Conservation (phyloP, 2,329 filamentous ascomycete species). For the Aspergillus candidus region DNA sequence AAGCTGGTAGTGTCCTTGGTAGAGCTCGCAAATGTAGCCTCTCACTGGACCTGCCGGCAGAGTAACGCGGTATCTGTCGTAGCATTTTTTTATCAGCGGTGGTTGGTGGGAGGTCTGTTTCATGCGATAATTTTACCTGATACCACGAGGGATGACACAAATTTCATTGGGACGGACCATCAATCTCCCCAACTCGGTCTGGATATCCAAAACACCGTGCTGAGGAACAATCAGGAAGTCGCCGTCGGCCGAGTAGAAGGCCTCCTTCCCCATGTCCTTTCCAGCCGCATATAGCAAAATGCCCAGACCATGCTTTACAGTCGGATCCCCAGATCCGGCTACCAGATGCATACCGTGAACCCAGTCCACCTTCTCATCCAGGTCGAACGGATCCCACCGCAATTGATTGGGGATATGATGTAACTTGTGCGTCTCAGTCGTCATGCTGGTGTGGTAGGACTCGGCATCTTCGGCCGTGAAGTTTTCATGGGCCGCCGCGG, state of each 20-base stretch:
- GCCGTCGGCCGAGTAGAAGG: slow-evolving; percentile 80
- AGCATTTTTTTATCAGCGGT: no score
- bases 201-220: slow-evolving; percentile 66
- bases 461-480: slow-evolving; percentile 42
- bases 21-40: slow-evolving; percentile 71
- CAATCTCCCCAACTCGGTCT: slow-evolving; percentile 68
- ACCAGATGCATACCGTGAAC: slow-evolving; percentile 64
- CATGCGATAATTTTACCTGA: slow-evolving; percentile 41
- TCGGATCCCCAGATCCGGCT: slow-evolving; percentile 72
- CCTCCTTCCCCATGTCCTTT: slow-evolving; percentile 68
- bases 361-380: slow-evolving; percentile 64
- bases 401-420: slow-evolving; percentile 76
- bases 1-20: slow-evolving; percentile 64
- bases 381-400: slow-evolving; percentile 71
- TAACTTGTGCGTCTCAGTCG: slow-evolving; percentile 46
- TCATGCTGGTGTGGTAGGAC: slow-evolving; percentile 42
- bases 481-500: slow-evolving; percentile 55
- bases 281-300: slow-evolving; percentile 77
- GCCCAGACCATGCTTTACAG: slow-evolving; percentile 70
- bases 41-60: slow-evolving; percentile 57
- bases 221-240: slow-evolving; percentile 73
- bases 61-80: slow-evolving; percentile 58
- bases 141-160: slow-evolving; percentile 65
- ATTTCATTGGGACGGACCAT: slow-evolving; percentile 75
- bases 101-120: no score